Base-by-base conservation (phyloP, 1,284 basidiomycete species). In the Ceratobasidium sp. region DNA sequence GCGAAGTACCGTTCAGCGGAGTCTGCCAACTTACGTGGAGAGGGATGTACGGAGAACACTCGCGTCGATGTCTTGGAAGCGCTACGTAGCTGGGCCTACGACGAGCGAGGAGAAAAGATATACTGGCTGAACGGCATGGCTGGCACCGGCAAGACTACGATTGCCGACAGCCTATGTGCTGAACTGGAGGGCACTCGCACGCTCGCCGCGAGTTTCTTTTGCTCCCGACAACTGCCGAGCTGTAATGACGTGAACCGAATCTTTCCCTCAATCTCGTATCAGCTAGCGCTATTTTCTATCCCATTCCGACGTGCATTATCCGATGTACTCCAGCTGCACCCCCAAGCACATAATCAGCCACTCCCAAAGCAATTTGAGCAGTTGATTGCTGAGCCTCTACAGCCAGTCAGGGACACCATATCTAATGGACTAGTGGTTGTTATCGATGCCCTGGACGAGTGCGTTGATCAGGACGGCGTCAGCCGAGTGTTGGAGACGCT, bases 161-260 rank as follows among this genome's bases (percentile, higher is more conserved):
- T 80, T 41, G 76, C 79, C 9, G 54, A 76, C 59, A 79, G 80
- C 1, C 60, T 80, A 2, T 78, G 79, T 22, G 63, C 76, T 2
- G 36, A 75, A 2, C 75, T 73, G 31, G 48, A 69, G 11, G 31
- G 31, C 11, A 24, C 62, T 17, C 47, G 73, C 14, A 47, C 27
- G 5, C 80, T 82, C 2, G 81, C 79, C 5, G 82, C 81, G 2
- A 81, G 77, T 5, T 66, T 62, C 19, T 83, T 82, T 75, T 83
- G 80, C 57, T 80, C 81, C 3, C 77, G 81, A 0, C 76, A 53
- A 41, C 44, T 62, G 7, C 48, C 57, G 1, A 57, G 51, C 6
- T 62, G 73, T 19, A 59, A 66, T 27, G 50, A 76, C 19, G 65
- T 65, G n/a, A 22, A 50, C 6, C 33, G n/a, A 9, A 69, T 76